Conservation (phyloP, 345 rosid genomes). For the Camelina neglecta region DNA sequence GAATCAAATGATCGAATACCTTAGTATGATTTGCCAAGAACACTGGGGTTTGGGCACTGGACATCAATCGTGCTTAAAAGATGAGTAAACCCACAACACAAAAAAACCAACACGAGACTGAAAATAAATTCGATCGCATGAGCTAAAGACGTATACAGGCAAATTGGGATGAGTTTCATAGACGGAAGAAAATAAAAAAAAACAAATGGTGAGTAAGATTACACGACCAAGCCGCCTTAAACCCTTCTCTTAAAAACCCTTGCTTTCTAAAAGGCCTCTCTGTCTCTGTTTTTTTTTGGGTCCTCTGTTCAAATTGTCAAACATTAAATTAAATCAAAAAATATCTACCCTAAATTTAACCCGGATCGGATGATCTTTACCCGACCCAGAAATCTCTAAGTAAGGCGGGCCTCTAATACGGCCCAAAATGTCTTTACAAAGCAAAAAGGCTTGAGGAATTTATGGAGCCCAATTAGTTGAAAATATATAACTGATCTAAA, state of each 20-base stretch:
- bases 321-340: neutral
- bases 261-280: neutral
- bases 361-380: neutral
- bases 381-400: constrained; percentile 3
- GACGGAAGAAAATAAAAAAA: neutral
- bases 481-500: no score
- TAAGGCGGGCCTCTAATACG: neutral
- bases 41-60: constrained; percentile 51
- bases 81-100: constrained; percentile 7
- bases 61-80: constrained; percentile 59
- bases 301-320: neutral
- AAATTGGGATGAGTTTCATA: constrained; percentile 20
- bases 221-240: constrained; percentile 48
- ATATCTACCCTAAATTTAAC: constrained; percentile 11
- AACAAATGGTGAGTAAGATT: constrained; percentile 21
- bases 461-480: constrained; percentile 1
- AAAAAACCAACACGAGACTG: neutral
- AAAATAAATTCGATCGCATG: constrained; percentile 25
- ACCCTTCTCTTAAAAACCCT: constrained; percentile 44
- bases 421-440: constrained; percentile 1
- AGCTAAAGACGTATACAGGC: neutral
- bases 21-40: constrained; percentile 42
- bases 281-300: neutral
- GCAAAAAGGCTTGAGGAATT: constrained; percentile 5
- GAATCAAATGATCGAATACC: constrained; percentile 43